Evolutionary conservation across 768 basidiomycete genomes (phyloP), one percentile per base, ranked within the genome.

Genomic region (Strobilomyces confusus): DNA sequence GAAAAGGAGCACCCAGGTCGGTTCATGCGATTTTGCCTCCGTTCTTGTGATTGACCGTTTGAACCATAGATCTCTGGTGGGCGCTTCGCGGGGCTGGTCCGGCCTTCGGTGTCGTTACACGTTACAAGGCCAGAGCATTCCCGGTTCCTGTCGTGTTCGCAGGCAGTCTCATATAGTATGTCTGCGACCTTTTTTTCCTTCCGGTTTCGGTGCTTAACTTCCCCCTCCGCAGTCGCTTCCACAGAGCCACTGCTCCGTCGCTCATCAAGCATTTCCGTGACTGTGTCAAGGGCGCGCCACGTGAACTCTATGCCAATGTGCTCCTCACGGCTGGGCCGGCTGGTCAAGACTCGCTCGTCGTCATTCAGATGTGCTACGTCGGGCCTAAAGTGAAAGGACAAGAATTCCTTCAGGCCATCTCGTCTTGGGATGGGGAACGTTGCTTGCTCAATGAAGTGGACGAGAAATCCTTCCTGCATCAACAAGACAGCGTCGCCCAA

Each of bases 191-290:
- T 30, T 20, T 52, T 15, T 33, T 22, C n/a, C 36, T 12, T 20
- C 19, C 19, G 1, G 19, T 30, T 29, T 61, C 33, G 60, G 59
- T 30, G 1, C 11, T 30, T 32, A 26, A 26, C 30, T 54, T 26
- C 33, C 51, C 23, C 17, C 52, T 58, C 46, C 56, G 8, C 62
- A 95, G 92, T 69, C 88, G 90, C 34, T 97, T 95, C 73, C 84
- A 91, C 68, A 81, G 78, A 44, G 80, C 84, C n/a, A 95, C 92
- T 0, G 87, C 94, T 0, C 85, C 91, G 4, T 92, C 89, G 5
- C 80, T 95, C 42, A 83, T 97, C 65, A 87, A 85, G 58, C 94
- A 95, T 70, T 92, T 93, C 73, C 84, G 94, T 23, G 94, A 97
- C 68, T 94, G 92, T 63, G 80, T 95, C 73, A 95, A 95, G 65